Conservation (phyloP, 2,329 filamentous ascomycete genomes). For the Sphaceloma murrayae region DNA sequence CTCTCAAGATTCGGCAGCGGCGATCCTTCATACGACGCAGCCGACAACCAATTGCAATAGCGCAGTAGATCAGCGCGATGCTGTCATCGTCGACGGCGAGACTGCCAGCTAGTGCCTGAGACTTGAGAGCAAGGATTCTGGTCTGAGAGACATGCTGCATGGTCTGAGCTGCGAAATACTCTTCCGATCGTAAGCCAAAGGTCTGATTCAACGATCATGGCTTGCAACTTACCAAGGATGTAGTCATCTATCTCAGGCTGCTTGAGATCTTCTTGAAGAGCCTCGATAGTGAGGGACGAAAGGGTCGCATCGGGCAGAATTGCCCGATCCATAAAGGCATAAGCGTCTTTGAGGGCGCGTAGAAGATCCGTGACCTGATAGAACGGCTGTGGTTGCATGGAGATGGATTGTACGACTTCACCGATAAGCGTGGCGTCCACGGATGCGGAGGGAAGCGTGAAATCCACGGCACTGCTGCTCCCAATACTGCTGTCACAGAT, state of each 20-base stretch:
- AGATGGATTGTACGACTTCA: constrained; percentile 1
- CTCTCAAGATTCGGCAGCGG: not conserved
- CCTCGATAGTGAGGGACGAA: not conserved
- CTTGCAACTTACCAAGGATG: not conserved
- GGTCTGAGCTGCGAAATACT: constrained; percentile 5
- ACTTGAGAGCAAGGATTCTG: constrained; percentile 1
- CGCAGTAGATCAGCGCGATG: not conserved
- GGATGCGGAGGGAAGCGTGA: not conserved
- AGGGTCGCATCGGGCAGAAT: not conserved
- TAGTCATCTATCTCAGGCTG: constrained; percentile 4
- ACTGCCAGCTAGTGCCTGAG: not conserved
- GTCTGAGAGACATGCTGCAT: constrained; percentile 4
- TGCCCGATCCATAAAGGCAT: constrained; percentile 1
- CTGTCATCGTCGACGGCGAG: not conserved
- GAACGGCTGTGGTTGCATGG: not conserved
- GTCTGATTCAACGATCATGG: too few species aligned
- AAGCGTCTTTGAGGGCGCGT: not conserved
- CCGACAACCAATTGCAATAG: constrained; percentile 5
- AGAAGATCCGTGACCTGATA: not conserved
- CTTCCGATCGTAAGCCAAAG: not conserved
- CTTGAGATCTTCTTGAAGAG: not conserved
- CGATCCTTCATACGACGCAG: not conserved
- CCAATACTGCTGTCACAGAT: not conserved
- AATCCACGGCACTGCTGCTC: not conserved
- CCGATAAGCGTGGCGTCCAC: not conserved